Evolutionary conservation across 163 green algal genomes (phyloP).

Genomic region (Scenedesmus sp.): DNA sequence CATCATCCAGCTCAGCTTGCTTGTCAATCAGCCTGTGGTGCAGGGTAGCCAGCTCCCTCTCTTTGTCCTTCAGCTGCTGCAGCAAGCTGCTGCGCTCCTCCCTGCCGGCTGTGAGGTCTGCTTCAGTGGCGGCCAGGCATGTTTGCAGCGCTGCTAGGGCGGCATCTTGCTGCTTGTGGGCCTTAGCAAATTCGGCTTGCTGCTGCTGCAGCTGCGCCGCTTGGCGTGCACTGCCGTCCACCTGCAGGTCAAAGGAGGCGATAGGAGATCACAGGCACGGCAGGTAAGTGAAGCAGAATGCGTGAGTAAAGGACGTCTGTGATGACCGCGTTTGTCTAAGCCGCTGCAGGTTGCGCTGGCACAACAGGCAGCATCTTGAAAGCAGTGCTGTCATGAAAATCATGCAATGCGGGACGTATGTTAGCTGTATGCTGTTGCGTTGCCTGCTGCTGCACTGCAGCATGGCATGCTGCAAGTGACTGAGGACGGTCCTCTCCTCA

Average conservation of each 20-base stretch:
- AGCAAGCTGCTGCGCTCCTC: neutral
- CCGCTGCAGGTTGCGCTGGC: too few relatives aligned
- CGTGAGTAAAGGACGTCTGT: too few relatives aligned
- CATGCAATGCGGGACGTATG: too few relatives aligned
- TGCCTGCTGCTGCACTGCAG: too few relatives aligned
- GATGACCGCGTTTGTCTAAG: too few relatives aligned
- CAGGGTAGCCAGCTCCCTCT: neutral
- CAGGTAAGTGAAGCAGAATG: neutral
- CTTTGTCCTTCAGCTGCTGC: neutral
- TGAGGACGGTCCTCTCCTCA: too few relatives aligned
- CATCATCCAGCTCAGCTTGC: neutral
- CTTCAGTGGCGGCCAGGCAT: neutral
- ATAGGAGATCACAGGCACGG: too few relatives aligned
- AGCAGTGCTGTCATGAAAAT: too few relatives aligned
- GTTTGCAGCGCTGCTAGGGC: neutral
- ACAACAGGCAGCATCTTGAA: too few relatives aligned
- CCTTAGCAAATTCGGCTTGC: neutral
- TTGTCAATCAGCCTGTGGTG: neutral
- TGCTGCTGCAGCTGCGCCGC: neutral
- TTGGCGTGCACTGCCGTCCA: neutral
- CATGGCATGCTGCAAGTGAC: too few relatives aligned
- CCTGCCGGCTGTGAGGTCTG: neutral
- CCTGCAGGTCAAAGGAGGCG: neutral
- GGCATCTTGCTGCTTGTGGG: neutral
- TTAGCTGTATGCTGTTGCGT: too few relatives aligned